Evolutionary conservation across 768 basidiomycete species (phyloP), one percentile per base, ranked within the genome.

Genomic region (Asterophora lycoperdoides): DNA sequence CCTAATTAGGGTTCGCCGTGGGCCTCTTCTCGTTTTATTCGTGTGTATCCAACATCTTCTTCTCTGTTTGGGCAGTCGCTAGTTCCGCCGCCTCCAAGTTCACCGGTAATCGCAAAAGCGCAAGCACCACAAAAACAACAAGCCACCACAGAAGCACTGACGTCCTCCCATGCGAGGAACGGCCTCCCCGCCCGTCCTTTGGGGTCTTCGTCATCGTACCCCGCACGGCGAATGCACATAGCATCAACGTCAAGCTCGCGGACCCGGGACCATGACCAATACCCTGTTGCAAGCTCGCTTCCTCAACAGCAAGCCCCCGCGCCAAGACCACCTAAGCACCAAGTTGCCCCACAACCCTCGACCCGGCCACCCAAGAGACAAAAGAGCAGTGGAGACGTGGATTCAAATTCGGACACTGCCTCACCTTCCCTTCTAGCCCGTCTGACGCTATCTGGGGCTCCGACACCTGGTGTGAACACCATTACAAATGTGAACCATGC

Each of bases 1-100:
- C 48, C 69, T 78, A 52, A 73, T 77, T 49, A 79, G 73, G 78
- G 79, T 80, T 78, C 76, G 78, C 75, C 73, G 58, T 69, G 72
- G 72, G 62, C 71, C 60, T 58, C 61, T 70, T 67, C 60, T 64
- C 59, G 43, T 62, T 64, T 60, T 61, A 51, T 60, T 64, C 51
- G 55, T 65, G 64, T 65, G 66, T 66, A 60, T 56, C 70, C 65
- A 66, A 74, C 67, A 52, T 64, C 59, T 66, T 61, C 59, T 67
- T 61, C 57, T 71, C 61, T 64, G 44, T 72, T 76, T 73, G 64
- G 68, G 66, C 72, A 77, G 76, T 67, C 68, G 45, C 57, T 77
- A 45, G 51, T 55, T 43, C 57, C 57, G 36, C 57, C 57, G 36
- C 52, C 56, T 46, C 23, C 58, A 54, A 54, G 41, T 17, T 26